Percentiles rank a stretch among this genome's conserved stretches.
phyloP scores from a whole-genome alignment of 1,139 yeast genomes.

The Suhomyces terraborum region DNA sequence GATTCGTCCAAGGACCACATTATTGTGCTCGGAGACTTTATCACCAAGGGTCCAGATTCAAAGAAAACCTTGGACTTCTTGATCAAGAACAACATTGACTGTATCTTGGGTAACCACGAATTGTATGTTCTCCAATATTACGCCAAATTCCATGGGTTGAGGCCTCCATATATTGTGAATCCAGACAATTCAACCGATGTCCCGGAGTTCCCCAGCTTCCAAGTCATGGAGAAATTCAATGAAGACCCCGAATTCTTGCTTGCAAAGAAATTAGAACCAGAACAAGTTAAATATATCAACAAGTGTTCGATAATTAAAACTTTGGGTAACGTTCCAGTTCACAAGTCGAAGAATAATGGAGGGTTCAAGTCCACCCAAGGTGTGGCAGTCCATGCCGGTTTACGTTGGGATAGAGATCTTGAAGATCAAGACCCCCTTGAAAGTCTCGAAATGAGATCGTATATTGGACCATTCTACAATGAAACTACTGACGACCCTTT shows the following conservation, averaged over 20 bases:
- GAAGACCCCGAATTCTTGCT: constrained; percentile 60
- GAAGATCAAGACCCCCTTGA: constrained; percentile 63
- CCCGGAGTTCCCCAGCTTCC: not conserved
- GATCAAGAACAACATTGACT: constrained; percentile 58
- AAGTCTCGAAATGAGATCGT: constrained; percentile 62
- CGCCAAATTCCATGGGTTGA: constrained; percentile 56
- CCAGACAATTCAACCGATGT: constrained; percentile 9
- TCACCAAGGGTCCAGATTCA: constrained; percentile 83
- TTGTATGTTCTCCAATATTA: constrained; percentile 62
- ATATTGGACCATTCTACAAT: constrained; percentile 57
- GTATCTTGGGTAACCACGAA: constrained; percentile 91
- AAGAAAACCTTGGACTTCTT: constrained; percentile 67
- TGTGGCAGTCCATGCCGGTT: constrained; percentile 78
- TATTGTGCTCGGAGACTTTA: constrained; percentile 81
- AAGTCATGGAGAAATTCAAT: constrained; percentile 31
- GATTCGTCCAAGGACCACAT: constrained; percentile 54
- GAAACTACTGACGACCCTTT: constrained; percentile 55
- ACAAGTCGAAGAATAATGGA: constrained; percentile 26
- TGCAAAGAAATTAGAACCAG: constrained; percentile 59
- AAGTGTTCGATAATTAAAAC: constrained; percentile 64
- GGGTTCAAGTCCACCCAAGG: constrained; percentile 43
- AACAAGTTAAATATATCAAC: constrained; percentile 60
- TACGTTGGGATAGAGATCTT: constrained; percentile 60
- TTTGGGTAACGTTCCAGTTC: constrained; percentile 61
- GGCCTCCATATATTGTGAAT: constrained; percentile 28